phyloP scores from a whole-genome alignment of 2,329 filamentous ascomycete species.

The Sclerotinia nivalis region DNA sequence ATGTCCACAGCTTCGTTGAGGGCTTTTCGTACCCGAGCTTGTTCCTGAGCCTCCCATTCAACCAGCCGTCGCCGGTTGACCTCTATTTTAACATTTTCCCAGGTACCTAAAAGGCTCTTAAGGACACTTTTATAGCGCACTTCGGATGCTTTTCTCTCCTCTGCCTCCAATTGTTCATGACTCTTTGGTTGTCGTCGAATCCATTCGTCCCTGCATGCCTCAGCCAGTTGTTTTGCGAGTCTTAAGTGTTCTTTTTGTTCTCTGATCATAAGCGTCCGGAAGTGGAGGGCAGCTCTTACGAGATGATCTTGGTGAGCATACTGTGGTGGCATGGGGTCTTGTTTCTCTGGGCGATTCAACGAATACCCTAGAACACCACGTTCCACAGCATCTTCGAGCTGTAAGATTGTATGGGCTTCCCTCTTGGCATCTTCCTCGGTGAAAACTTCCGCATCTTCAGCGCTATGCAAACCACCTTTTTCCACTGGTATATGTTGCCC shows the following conservation, averaged over 20 bases:
- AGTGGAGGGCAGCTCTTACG: constrained; percentile 74
- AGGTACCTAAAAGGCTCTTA: constrained; percentile 56
- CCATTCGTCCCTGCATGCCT: constrained; percentile 77
- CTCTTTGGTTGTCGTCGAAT: constrained; percentile 71
- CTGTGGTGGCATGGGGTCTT: constrained; percentile 72
- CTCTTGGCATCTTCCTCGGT: constrained; percentile 62
- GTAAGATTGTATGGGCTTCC: constrained; percentile 69
- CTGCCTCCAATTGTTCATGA: constrained; percentile 77
- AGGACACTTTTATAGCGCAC: constrained; percentile 71
- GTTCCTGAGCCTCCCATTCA: constrained; percentile 66
- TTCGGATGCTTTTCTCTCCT: constrained; percentile 68
- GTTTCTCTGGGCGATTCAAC: constrained; percentile 70
- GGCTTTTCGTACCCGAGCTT: constrained; percentile 64
- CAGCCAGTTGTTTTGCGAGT: constrained; percentile 77
- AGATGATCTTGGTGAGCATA: constrained; percentile 90
- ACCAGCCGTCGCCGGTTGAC: constrained; percentile 60
- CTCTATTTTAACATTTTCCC: constrained; percentile 64
- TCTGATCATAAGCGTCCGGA: constrained; percentile 74
- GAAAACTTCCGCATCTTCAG: constrained; percentile 57
- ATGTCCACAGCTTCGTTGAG: constrained; percentile 73
- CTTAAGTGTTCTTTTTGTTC: constrained; percentile 77
- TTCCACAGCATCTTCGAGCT: constrained; percentile 71
- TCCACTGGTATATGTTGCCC: constrained; percentile 56
- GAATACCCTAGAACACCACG: constrained; percentile 72
- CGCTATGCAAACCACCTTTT: constrained; percentile 55